Evolutionary conservation across 2,329 filamentous ascomycete species (phyloP).

Genomic region (Alternaria burnsii): DNA sequence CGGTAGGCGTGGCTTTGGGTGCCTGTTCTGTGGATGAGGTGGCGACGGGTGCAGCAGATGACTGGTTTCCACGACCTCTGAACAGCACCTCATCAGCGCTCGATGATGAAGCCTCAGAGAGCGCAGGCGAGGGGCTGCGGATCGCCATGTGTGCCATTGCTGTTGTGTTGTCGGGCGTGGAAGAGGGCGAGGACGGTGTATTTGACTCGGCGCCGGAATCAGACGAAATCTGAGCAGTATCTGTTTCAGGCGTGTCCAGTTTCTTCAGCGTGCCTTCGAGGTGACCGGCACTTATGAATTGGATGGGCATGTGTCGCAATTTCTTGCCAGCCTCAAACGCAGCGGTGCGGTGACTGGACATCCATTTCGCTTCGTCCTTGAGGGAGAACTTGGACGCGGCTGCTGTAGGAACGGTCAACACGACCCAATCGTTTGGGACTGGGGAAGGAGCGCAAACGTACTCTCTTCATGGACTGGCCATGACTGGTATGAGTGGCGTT

Average conservation of each 20-base stretch:
- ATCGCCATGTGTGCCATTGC: constrained; percentile 45
- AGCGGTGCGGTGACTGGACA: constrained; percentile 58
- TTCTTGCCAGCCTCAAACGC: constrained; percentile 58
- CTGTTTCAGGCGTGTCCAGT: constrained; percentile 27
- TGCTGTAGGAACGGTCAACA: constrained; percentile 32
- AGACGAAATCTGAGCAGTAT: constrained; percentile 10
- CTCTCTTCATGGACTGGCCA: constrained; percentile 25
- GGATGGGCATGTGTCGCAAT: constrained; percentile 64
- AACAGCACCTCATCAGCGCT: constrained; percentile 69
- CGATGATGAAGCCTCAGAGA: constrained; percentile 34
- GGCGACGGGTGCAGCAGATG: constrained; percentile 10
- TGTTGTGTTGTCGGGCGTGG: constrained; percentile 29
- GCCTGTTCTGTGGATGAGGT: neutral
- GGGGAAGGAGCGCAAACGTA: constrained; percentile 27
- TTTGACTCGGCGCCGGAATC: constrained; percentile 22
- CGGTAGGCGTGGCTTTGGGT: neutral
- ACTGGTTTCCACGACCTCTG: constrained; percentile 36
- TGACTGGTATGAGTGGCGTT: constrained; percentile 21
- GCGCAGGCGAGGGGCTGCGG: constrained; percentile 49
- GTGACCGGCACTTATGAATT: constrained; percentile 68
- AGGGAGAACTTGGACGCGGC: constrained; percentile 54
- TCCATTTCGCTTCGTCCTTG: constrained; percentile 67
- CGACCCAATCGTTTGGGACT: constrained; percentile 17
- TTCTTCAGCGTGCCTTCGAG: constrained; percentile 48
- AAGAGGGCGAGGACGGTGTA: constrained; percentile 24